Conservation (phyloP, 2,329 filamentous ascomycete genomes). For the Sarocladium strictum region DNA sequence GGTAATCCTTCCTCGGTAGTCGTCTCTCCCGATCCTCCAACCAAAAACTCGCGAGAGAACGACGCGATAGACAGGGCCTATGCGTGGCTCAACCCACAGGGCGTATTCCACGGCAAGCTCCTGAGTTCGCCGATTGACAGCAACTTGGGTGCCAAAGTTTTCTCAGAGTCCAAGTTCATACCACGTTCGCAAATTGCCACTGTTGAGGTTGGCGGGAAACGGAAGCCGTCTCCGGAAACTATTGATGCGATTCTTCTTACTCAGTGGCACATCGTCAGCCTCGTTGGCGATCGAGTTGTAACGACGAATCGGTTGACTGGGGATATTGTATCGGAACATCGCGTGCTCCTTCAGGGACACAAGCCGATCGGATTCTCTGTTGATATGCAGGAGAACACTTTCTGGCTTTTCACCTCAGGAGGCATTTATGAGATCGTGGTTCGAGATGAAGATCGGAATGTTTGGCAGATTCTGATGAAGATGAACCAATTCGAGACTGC, state of each 20-base stretch:
- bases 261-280: slow-evolving; percentile 84
- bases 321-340: slow-evolving; percentile 77
- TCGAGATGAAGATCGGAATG: slow-evolving; percentile 81
- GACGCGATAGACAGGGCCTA: slow-evolving; percentile 66
- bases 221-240: slow-evolving; percentile 61
- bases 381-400: slow-evolving; percentile 92
- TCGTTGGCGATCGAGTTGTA: slow-evolving; percentile 77
- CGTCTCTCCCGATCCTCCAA: slow-evolving; percentile 68
- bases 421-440: slow-evolving; percentile 94
- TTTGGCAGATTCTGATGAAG: slow-evolving; percentile 91
- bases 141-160: slow-evolving; percentile 65
- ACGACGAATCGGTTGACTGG: slow-evolving; percentile 85
- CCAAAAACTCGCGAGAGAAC: slow-evolving; percentile 47
- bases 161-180: slow-evolving; percentile 73
- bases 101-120: slow-evolving; percentile 81
- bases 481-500: slow-evolving; percentile 85
- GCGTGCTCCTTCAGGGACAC: slow-evolving; percentile 72
- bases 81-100: slow-evolving; percentile 85
- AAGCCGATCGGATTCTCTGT: slow-evolving; percentile 77
- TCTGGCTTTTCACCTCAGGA: slow-evolving; percentile 87
- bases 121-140: slow-evolving; percentile 53
- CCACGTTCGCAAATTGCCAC: slow-evolving; percentile 67
- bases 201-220: slow-evolving; percentile 58
- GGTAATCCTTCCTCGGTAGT: slow-evolving; percentile 49
- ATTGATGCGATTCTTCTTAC: slow-evolving; percentile 79